These are phyloP conservation scores for Backusella australiensis DNA, from an alignment of 192 early-diverging fungal species.

Conservation along the genomic window DNA sequence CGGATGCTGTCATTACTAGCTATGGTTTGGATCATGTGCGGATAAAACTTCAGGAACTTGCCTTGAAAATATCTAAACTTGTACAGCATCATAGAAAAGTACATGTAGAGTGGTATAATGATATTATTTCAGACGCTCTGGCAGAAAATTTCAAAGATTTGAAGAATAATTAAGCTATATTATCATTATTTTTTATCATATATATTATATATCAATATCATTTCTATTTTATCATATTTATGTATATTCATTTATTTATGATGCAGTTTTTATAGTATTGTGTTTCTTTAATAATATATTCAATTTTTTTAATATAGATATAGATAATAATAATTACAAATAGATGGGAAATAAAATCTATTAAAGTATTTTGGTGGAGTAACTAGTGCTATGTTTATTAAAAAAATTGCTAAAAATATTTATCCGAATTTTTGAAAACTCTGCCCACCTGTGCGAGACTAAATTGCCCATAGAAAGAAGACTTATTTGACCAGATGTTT, in stretches of 20 bases:
- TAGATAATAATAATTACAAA: background rate
- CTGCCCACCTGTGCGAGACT: too few relatives aligned
- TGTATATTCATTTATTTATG: background rate
- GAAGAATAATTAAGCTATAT: background rate
- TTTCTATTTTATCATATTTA: background rate
- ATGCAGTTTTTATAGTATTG: background rate
- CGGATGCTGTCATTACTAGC: conserved; percentile 27
- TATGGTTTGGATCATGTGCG: conserved; percentile 33
- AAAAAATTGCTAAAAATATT: too few relatives aligned
- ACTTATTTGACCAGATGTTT: too few relatives aligned
- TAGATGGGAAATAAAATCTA: background rate
- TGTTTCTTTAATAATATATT: background rate
- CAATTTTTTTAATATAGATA: too few relatives aligned
- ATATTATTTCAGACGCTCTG: conserved; percentile 16
- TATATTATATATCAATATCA: background rate
- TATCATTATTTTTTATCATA: background rate
- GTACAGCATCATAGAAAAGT: conserved; percentile 38
- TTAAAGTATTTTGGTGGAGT: background rate
- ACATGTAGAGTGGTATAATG: conserved; percentile 34
- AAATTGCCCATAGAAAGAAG: too few relatives aligned
- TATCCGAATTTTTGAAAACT: too few relatives aligned
- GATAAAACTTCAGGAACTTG: conserved; percentile 24
- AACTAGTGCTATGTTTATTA: too few relatives aligned
- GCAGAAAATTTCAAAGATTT: background rate
- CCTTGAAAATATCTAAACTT: conserved; percentile 25